Conservation (phyloP, 2,329 filamentous ascomycete species). For the Arthroderma sp. region DNA sequence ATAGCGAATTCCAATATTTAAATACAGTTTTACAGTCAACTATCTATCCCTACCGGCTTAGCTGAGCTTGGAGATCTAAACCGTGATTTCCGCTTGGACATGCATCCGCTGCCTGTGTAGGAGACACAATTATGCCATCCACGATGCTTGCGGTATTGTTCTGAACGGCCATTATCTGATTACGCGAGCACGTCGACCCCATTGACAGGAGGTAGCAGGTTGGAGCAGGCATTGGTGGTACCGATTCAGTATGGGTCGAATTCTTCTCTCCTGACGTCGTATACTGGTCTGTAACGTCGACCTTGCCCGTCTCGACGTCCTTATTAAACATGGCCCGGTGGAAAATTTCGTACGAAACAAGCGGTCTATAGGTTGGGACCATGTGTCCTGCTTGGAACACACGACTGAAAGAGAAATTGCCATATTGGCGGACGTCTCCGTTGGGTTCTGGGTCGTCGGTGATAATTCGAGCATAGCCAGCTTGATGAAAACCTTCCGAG, state of each 20-base stretch:
- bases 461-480: constrained; percentile 60
- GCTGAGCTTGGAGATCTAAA: no score
- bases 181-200: background rate
- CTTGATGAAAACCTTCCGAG: constrained; percentile 41
- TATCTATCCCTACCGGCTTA: no score
- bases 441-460: constrained; percentile 46
- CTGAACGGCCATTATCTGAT: constrained; percentile 3
- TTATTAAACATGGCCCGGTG: constrained; percentile 33
- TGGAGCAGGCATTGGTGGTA: constrained; percentile 35
- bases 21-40: no score
- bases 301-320: constrained; percentile 23
- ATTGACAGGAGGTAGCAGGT: constrained; percentile 44
- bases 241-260: constrained; percentile 42
- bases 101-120: background rate
- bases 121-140: background rate
- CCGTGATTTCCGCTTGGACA: background rate
- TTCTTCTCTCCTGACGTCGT: constrained; percentile 43
- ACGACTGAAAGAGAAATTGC: constrained; percentile 56
- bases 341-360: constrained; percentile 42
- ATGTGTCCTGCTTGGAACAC: constrained; percentile 43
- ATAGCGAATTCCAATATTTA: no score
- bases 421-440: constrained; percentile 62
- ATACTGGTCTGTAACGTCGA: background rate
- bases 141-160: constrained; percentile 1
- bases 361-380: constrained; percentile 38